A percentile compares a stretch with the other conserved stretches of the same genome.
Evolutionary conservation across 2,329 filamentous ascomycete species (phyloP).

Genomic region (Cryphonectria radicalis): DNA sequence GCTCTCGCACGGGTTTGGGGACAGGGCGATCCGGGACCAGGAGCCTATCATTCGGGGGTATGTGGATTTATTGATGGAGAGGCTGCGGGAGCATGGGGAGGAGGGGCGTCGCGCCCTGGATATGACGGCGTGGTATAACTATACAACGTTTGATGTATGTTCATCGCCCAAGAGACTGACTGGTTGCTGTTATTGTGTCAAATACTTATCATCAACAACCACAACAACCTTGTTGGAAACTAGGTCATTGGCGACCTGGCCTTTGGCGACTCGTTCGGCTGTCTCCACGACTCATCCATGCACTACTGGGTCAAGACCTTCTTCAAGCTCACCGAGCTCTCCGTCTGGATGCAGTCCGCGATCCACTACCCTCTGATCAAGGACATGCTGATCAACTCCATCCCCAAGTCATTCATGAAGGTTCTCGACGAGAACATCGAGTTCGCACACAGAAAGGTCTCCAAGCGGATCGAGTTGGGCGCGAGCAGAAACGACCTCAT

Average conservation of each 20-base stretch:
- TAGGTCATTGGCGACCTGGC: slow-evolving; percentile 18
- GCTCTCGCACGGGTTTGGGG: slow-evolving; percentile 32
- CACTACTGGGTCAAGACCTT: slow-evolving; percentile 31
- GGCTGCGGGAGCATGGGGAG: slow-evolving; percentile 21
- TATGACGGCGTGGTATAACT: slow-evolving; percentile 34
- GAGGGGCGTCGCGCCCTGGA: slow-evolving; percentile 29
- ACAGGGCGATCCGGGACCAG: slow-evolving; percentile 29
- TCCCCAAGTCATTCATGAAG: slow-evolving; percentile 6
- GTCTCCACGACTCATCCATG: neutral
- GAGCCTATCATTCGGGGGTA: slow-evolving; percentile 29
- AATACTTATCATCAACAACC: too few species aligned
- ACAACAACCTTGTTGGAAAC: neutral
- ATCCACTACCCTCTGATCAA: slow-evolving; percentile 14
- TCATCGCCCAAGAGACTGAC: too few species aligned
- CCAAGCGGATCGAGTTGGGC: slow-evolving; percentile 29
- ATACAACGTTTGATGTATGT: slow-evolving; percentile 36
- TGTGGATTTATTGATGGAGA: slow-evolving; percentile 29
- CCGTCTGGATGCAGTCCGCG: slow-evolving; percentile 9
- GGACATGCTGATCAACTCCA: neutral
- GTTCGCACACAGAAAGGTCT: slow-evolving; percentile 10
- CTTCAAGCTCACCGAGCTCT: slow-evolving; percentile 15
- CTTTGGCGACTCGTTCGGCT: slow-evolving; percentile 18
- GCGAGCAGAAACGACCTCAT: slow-evolving; percentile 34
- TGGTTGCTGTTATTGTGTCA: too few species aligned
- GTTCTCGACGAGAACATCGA: neutral